Evolutionary conservation across 2,329 filamentous ascomycete genomes (phyloP).

Genomic region (Pestalotiopsis sp.): DNA sequence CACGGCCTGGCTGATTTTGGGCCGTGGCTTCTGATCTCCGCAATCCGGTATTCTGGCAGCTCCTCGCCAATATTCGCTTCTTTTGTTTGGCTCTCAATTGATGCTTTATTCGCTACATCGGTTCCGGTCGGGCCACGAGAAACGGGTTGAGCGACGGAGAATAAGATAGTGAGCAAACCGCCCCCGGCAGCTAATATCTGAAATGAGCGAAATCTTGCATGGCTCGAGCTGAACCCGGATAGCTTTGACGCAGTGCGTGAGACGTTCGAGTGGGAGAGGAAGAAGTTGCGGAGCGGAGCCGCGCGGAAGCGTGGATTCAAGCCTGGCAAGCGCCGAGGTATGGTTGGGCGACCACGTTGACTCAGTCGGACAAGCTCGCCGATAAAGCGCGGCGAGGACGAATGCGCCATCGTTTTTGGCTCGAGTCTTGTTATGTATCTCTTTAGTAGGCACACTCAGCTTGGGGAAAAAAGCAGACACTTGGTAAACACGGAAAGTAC

Average conservation of each 20-base stretch:
- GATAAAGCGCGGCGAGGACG: background rate
- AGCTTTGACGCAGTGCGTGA: background rate
- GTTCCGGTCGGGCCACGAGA: conserved; percentile 21
- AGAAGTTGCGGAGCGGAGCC: background rate
- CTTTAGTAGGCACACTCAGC: background rate
- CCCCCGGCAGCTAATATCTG: conserved; percentile 29
- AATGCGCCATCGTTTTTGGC: background rate
- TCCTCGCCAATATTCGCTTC: conserved; percentile 32
- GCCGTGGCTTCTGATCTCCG: conserved; percentile 56
- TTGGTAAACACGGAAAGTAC: background rate
- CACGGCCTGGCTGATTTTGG: conserved; percentile 57
- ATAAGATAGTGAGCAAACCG: conserved; percentile 28
- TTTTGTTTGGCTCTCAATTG: conserved; percentile 10
- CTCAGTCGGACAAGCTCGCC: background rate
- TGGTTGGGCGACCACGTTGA: background rate
- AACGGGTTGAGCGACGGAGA: conserved; percentile 27
- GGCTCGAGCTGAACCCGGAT: conserved; percentile 13
- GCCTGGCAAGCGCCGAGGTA: background rate
- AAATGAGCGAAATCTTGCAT: conserved; percentile 20
- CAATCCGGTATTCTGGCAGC: conserved; percentile 51
- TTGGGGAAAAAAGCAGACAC: background rate
- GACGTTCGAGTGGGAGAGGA: background rate
- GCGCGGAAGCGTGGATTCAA: background rate
- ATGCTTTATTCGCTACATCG: background rate
- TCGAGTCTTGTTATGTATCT: background rate